A percentile compares a stretch with the other conserved stretches of the same genome.
Evolutionary conservation across 139 green algal species (phyloP).

Genomic region (Diplosphaera chodatii): DNA sequence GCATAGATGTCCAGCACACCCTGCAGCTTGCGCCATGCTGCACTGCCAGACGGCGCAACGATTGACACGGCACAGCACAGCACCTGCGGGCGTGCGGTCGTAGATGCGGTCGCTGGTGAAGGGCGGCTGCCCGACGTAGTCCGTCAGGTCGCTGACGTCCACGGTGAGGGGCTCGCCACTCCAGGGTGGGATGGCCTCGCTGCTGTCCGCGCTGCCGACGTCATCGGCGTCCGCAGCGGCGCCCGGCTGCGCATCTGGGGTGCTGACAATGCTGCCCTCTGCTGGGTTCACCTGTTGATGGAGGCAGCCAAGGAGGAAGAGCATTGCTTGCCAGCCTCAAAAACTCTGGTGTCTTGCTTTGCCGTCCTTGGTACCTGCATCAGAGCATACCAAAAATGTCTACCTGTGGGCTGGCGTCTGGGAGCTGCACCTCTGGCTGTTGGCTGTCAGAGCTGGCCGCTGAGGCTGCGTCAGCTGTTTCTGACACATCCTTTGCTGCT

Average conservation of each 20-base stretch:
- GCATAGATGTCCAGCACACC: too few relatives aligned
- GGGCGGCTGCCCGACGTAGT: slow-evolving; percentile 86
- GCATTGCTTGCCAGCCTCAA: too few relatives aligned
- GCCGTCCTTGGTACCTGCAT: not conserved
- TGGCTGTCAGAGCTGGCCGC: too few relatives aligned
- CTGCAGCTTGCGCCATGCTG: too few relatives aligned
- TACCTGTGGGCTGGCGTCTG: too few relatives aligned
- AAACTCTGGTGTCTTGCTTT: too few relatives aligned
- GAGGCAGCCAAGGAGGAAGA: too few relatives aligned
- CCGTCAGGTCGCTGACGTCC: slow-evolving; percentile 49
- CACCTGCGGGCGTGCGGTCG: slow-evolving; percentile 58
- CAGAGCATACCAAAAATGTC: not conserved
- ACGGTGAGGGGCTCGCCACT: slow-evolving; percentile 58
- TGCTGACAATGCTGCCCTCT: not conserved
- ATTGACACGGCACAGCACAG: too few relatives aligned
- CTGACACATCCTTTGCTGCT: too few relatives aligned
- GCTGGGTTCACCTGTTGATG: not conserved
- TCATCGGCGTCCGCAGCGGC: not conserved
- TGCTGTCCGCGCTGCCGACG: not conserved
- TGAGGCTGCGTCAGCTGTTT: not conserved
- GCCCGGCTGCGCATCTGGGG: not conserved
- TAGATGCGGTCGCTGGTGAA: slow-evolving; percentile 85
- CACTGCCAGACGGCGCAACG: too few relatives aligned
- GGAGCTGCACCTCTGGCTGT: too few relatives aligned
- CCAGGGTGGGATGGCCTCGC: not conserved